Evolutionary conservation across 2,329 filamentous ascomycete genomes (phyloP).

Genomic region (Penicillium sp.): DNA sequence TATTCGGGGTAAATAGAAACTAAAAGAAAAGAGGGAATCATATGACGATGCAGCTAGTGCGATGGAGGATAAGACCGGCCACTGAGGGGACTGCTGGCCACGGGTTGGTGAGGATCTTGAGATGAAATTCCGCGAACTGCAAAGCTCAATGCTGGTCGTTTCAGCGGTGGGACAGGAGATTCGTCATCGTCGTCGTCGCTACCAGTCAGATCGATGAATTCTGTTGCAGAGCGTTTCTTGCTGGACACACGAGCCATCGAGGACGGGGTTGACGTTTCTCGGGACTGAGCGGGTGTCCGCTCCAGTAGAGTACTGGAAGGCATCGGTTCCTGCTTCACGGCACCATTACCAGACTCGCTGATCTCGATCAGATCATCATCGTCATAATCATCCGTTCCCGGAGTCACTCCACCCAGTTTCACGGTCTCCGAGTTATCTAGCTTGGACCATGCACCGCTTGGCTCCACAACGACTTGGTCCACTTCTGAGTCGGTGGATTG

Average conservation of each 20-base stretch:
- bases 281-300: conserved; percentile 36
- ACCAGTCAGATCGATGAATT: conserved; percentile 57
- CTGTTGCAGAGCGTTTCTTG: conserved; percentile 49
- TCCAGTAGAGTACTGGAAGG: conserved; percentile 28
- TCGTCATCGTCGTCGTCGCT: conserved; percentile 55
- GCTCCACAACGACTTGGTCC: conserved; percentile 88
- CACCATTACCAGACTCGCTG: conserved; percentile 34
- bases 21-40: not conserved
- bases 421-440: conserved; percentile 46
- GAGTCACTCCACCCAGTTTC: conserved; percentile 39
- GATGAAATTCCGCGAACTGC: conserved; percentile 22
- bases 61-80: not conserved
- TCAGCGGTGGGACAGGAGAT: conserved; percentile 38
- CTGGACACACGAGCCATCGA: conserved; percentile 37
- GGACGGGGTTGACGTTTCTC: conserved; percentile 41
- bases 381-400: conserved; percentile 47
- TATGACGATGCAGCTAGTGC: not conserved
- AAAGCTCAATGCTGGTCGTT: conserved; percentile 32
- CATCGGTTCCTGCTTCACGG: conserved; percentile 41
- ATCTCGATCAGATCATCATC: conserved; percentile 52
- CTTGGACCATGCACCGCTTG: conserved; percentile 74
- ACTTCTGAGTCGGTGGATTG: conserved; percentile 67
- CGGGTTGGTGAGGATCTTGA: conserved; percentile 23
- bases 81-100: conserved; percentile 22
- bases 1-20: not conserved